phyloP scores from a whole-genome alignment of 192 early-diverging fungal genomes.

The Coemansia erecta region DNA sequence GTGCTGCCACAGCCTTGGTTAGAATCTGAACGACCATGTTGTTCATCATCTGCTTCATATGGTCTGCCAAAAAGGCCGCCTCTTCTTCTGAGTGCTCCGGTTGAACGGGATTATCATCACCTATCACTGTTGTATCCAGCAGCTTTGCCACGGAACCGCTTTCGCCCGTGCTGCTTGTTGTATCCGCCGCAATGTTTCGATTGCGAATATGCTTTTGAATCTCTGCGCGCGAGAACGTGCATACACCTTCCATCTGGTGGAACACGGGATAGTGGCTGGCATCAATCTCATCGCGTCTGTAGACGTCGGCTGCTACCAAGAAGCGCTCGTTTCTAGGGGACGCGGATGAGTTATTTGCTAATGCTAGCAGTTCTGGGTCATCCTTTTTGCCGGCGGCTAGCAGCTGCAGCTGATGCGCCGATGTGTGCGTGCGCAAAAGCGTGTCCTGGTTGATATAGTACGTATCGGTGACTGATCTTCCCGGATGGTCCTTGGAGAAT shows the following conservation, averaged over 20 bases:
- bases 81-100: slow-evolving; percentile 61
- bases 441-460: slow-evolving; percentile 84
- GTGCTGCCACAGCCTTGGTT: slow-evolving; percentile 33
- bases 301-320: slow-evolving; percentile 96
- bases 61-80: slow-evolving; percentile 56
- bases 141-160: slow-evolving; percentile 6
- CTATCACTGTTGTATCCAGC: slow-evolving; percentile 51
- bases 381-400: slow-evolving; percentile 51
- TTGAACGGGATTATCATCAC: slow-evolving; percentile 73
- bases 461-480: slow-evolving; percentile 79
- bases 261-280: slow-evolving; percentile 94
- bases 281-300: slow-evolving; percentile 95
- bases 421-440: slow-evolving; percentile 89
- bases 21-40: slow-evolving; percentile 76
- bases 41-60: slow-evolving; percentile 84
- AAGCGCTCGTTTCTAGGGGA: slow-evolving; percentile 58
- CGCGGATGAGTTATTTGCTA: slow-evolving; percentile 28
- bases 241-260: slow-evolving; percentile 97
- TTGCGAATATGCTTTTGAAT: slow-evolving; percentile 8
- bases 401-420: slow-evolving; percentile 88
- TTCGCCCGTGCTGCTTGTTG: too few relatives aligned
- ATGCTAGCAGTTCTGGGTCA: slow-evolving; percentile 11
- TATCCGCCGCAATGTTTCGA: not conserved
- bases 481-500: slow-evolving; percentile 78
- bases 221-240: slow-evolving; percentile 49